phyloP scores from a whole-genome alignment of 768 basidiomycete species.

The Pulveroboletus sp. region DNA sequence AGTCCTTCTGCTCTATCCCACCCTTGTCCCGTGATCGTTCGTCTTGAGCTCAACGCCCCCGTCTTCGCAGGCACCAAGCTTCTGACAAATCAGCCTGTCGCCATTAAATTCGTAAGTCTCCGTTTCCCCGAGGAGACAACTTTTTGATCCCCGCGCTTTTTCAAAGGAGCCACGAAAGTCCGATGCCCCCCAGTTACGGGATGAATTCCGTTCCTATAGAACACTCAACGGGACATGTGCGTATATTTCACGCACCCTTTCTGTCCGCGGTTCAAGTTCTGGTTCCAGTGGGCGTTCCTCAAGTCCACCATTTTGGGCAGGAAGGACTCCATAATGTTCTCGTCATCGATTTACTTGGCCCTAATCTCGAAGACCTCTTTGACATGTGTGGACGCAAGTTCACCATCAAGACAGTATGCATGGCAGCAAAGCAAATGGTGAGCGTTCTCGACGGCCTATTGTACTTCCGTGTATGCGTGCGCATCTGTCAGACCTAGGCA shows the following conservation, averaged over 20 bases:
- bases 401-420: constrained; percentile 94
- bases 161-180: constrained; percentile 91
- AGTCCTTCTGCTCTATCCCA: not conserved
- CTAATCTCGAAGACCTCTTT: constrained; percentile 95
- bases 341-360: constrained; percentile 93
- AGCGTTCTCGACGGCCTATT: constrained; percentile 20
- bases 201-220: constrained; percentile 96
- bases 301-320: constrained; percentile 98
- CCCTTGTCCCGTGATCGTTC: constrained; percentile 1
- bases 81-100: constrained; percentile 80
- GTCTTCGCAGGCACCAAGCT: constrained; percentile 69
- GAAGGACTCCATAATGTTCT: constrained; percentile 97
- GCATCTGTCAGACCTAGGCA: not conserved
- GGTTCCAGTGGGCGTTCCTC: constrained; percentile 82
- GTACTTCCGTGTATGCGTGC: constrained; percentile 1
- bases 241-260: constrained; percentile 30
- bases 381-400: constrained; percentile 99
- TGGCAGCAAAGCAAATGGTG: constrained; percentile 99
- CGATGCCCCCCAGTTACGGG: constrained; percentile 94
- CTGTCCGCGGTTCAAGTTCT: constrained; percentile 11
- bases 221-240: constrained; percentile 85
- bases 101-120: constrained; percentile 89
- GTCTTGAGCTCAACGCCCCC: constrained; percentile 12
- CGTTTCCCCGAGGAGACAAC: constrained; percentile 6
- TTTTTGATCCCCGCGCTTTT: constrained; percentile 13